A percentile compares a stretch with the other conserved stretches of the same genome.
Conservation (phyloP, 768 basidiomycete species). For the Tubosaeta sp. region DNA sequence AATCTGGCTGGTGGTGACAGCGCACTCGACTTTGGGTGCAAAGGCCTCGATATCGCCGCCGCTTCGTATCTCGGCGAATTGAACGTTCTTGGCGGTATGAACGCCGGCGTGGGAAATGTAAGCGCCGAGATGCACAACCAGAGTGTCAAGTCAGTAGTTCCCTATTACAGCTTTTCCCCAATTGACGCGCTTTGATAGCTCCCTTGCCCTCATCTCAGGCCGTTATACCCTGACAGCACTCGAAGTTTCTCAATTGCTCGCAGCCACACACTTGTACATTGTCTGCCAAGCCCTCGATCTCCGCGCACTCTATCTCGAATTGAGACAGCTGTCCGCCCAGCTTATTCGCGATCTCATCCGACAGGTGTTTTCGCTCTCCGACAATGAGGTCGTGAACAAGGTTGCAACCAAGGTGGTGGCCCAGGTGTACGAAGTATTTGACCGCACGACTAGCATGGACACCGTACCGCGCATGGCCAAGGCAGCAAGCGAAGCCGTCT, state of each 20-base stretch:
- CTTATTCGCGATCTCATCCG: constrained; percentile 19
- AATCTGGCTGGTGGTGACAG: constrained; percentile 76
- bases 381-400: constrained; percentile 7
- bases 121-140: constrained; percentile 93
- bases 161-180: too few relatives aligned
- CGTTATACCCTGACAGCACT: constrained; percentile 75
- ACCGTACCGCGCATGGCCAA: constrained; percentile 62
- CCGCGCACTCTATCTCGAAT: constrained; percentile 68
- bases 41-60: constrained; percentile 79
- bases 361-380: constrained; percentile 11
- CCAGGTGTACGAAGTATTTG: constrained; percentile 49
- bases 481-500: constrained; percentile 59
- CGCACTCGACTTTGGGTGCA: constrained; percentile 76
- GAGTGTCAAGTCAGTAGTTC: constrained; percentile 68
- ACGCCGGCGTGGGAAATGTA: constrained; percentile 80
- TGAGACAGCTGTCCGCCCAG: constrained; percentile 34
- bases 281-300: constrained; percentile 83
- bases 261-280: constrained; percentile 71
- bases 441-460: constrained; percentile 71
- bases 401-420: constrained; percentile 31
- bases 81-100: constrained; percentile 67
- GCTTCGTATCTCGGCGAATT: constrained; percentile 82
- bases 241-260: constrained; percentile 72
- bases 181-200: constrained; percentile 39
- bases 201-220: constrained; percentile 78